These are phyloP conservation scores for Tephrocybe sp. DNA, from an alignment of 768 basidiomycete genomes.

Conservation along the genomic window DNA sequence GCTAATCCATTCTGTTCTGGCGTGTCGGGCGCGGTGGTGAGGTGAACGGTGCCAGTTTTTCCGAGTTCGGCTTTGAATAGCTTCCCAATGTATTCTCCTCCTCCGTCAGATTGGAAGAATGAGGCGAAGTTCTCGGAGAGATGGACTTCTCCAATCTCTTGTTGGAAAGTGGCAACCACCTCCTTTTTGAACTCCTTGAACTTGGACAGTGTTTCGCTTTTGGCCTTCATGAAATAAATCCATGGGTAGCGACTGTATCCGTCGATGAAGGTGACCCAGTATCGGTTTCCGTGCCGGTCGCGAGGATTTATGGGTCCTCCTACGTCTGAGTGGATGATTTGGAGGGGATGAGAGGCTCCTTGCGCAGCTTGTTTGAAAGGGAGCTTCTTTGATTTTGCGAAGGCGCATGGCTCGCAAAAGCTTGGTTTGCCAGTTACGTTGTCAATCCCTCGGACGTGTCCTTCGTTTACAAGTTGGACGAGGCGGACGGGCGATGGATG, in stretches of 20 bases:
- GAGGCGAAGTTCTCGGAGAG: not conserved
- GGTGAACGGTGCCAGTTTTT: not conserved
- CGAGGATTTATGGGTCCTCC: too few relatives aligned
- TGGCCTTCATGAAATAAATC: not conserved
- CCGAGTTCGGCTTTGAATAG: not conserved
- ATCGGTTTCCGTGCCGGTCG: too few relatives aligned
- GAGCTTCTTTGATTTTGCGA: too few relatives aligned
- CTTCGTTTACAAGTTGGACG: not conserved
- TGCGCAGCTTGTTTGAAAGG: too few relatives aligned
- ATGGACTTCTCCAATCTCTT: not conserved
- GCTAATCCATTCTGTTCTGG: conserved; percentile 1
- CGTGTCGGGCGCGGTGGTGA: not conserved
- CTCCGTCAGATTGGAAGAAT: not conserved
- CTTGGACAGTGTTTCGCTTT: not conserved
- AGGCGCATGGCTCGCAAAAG: too few relatives aligned
- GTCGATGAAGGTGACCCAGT: not conserved
- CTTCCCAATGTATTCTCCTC: not conserved
- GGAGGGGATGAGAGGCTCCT: too few relatives aligned
- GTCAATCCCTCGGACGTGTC: not conserved
- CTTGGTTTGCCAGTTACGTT: too few relatives aligned
- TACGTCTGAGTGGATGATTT: too few relatives aligned
- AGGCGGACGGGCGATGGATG: not conserved
- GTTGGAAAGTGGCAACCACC: not conserved
- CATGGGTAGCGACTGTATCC: not conserved
- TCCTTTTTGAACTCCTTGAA: not conserved